These are phyloP conservation scores for Globisporangium nagaii DNA, from an alignment of 352 stramenopile species.

Conservation along the genomic window DNA sequence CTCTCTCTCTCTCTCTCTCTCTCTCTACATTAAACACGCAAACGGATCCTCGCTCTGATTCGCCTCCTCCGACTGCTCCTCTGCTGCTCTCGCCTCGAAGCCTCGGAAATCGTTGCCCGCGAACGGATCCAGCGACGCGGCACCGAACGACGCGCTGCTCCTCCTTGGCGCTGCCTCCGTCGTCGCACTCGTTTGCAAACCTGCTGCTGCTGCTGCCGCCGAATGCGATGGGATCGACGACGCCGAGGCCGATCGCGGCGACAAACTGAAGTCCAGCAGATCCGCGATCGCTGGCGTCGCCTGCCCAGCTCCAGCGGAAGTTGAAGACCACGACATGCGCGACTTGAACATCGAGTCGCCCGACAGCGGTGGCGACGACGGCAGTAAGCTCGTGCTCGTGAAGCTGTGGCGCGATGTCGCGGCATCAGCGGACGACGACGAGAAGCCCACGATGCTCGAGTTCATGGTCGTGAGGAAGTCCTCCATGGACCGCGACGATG, in stretches of 20 bases:
- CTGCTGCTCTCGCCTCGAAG: constrained; percentile 31
- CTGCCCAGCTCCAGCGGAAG: not conserved
- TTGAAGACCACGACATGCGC: constrained; percentile 10
- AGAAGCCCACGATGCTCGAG: constrained; percentile 27
- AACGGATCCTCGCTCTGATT: constrained; percentile 59
- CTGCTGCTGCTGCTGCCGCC: constrained; percentile 3
- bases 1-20: no score
- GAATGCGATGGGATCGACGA: constrained; percentile 7
- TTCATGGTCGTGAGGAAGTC: constrained; percentile 64
- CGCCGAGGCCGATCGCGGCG: constrained; percentile 13
- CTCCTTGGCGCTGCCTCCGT: not conserved
- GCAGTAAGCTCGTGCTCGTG: constrained; percentile 23
- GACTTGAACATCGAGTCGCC: constrained; percentile 8
- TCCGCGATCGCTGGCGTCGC: constrained; percentile 1
- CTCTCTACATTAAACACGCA: constrained; percentile 42
- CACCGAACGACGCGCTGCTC: not conserved
- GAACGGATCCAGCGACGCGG: constrained; percentile 43
- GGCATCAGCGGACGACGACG: constrained; percentile 2
- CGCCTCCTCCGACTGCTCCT: constrained; percentile 11
- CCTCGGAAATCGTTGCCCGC: constrained; percentile 60
- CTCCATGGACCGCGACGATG: constrained; percentile 59
- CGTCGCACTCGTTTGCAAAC: not conserved
- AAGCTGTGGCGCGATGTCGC: constrained; percentile 5
- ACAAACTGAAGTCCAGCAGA: constrained; percentile 10
- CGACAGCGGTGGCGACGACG: constrained; percentile 25